Conservation (phyloP, 352 stramenopile species). For the Thraustotheca clavata region DNA sequence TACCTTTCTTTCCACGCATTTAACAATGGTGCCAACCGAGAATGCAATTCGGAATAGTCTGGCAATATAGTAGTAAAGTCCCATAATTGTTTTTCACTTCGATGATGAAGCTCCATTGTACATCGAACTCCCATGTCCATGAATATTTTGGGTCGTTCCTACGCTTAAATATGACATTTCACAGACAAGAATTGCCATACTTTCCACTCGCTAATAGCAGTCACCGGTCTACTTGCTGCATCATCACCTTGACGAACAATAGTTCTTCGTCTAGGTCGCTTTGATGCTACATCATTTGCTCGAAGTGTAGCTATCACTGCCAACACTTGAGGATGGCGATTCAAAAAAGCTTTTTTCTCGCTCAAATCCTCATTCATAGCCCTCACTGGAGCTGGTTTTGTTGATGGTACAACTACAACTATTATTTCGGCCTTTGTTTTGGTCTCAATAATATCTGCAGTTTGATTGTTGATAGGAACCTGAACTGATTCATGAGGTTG, state of each 20-base stretch:
- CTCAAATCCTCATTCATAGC: not conserved
- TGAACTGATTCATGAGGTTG: not conserved
- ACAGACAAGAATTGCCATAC: not conserved
- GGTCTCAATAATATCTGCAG: not conserved
- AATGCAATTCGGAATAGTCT: not conserved
- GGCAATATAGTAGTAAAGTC: not conserved
- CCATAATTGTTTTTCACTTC: not conserved
- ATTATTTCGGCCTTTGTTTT: not conserved
- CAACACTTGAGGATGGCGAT: not conserved
- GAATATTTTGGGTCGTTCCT: not conserved
- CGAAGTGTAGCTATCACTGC: not conserved
- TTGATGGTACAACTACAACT: no score
- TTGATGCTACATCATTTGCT: not conserved
- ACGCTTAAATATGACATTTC: not conserved
- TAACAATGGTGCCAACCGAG: not conserved
- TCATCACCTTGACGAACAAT: not conserved
- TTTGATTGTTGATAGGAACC: not conserved
- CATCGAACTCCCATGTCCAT: not conserved
- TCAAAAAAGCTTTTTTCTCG: not conserved
- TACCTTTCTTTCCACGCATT: not conserved
- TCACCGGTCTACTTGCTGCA: not conserved
- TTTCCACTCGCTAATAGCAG: slow-evolving; percentile 11
- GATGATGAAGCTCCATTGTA: not conserved
- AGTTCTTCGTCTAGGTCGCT: not conserved
- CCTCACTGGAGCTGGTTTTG: not conserved